phyloP scores from a whole-genome alignment of 257 asterid genomes.

The Ilex asprella region DNA sequence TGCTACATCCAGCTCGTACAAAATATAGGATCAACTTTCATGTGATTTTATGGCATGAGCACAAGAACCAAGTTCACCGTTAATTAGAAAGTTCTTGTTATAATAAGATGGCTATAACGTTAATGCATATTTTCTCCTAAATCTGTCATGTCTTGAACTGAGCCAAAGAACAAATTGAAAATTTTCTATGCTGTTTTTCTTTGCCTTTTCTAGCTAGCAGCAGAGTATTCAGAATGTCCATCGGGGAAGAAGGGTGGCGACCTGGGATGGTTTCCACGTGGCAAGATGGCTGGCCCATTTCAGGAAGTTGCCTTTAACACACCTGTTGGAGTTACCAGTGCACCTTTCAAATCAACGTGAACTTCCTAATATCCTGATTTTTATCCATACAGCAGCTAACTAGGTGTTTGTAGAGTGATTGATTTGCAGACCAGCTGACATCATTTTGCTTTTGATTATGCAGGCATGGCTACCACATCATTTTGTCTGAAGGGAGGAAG shows the following conservation, averaged over 20 bases:
- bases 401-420: constrained; percentile 1
- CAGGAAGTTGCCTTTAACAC: constrained; percentile 98
- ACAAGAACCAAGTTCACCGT: too few relatives aligned
- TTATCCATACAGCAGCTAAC: neutral
- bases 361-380: constrained; percentile 20
- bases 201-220: constrained; percentile 54
- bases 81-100: too few relatives aligned
- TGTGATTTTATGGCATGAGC: too few relatives aligned
- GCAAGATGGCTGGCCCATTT: constrained; percentile 99
- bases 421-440: neutral
- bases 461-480: constrained; percentile 97
- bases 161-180: too few relatives aligned
- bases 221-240: constrained; percentile 94
- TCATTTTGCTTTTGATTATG: constrained; percentile 14
- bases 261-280: constrained; percentile 98
- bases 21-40: too few relatives aligned
- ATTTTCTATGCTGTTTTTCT: neutral
- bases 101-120: too few relatives aligned
- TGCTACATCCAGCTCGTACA: too few relatives aligned
- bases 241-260: constrained; percentile 99
- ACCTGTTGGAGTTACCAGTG: constrained; percentile 74
- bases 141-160: too few relatives aligned
- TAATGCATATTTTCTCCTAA: too few relatives aligned
- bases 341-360: constrained; percentile 94
- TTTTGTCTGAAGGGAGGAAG: constrained; percentile 94